These are phyloP conservation scores for Penicillium pancosmium DNA, from an alignment of 495 filamentous ascomycete genomes.

Conservation along the genomic window DNA sequence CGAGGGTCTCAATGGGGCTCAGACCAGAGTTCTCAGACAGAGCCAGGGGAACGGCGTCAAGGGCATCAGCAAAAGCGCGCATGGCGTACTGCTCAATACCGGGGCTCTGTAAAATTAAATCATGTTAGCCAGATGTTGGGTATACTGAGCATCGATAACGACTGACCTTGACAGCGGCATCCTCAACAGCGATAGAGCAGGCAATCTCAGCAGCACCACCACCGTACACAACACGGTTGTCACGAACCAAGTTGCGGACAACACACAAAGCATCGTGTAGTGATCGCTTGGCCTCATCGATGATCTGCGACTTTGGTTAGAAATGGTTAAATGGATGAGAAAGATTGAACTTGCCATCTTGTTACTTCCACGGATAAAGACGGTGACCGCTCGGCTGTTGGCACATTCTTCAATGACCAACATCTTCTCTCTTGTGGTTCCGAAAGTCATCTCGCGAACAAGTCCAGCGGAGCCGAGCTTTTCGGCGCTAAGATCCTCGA, in stretches of 20 bases:
- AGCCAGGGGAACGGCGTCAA: conserved; percentile 94
- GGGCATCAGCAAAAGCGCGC: conserved; percentile 93
- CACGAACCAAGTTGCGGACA: conserved; percentile 91
- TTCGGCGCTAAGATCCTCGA: conserved; percentile 87
- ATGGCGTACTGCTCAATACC: conserved; percentile 98
- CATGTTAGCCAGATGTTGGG: conserved; percentile 11
- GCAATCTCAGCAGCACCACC: conserved; percentile 98
- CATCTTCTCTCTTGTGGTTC: conserved; percentile 99
- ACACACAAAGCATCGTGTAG: conserved; percentile 98
- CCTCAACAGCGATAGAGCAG: conserved; percentile 93
- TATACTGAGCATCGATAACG: not conserved
- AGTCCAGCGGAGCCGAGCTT: conserved; percentile 91
- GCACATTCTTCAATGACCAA: conserved; percentile 98
- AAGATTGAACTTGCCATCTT: conserved; percentile 76
- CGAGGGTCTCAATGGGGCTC: conserved; percentile 92
- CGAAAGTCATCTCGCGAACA: conserved; percentile 93
- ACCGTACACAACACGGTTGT: conserved; percentile 98
- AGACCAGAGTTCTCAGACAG: conserved; percentile 96
- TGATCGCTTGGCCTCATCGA: conserved; percentile 97
- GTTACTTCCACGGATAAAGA: conserved; percentile 96
- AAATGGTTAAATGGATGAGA: not conserved
- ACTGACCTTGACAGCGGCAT: conserved; percentile 82
- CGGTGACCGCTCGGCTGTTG: conserved; percentile 93
- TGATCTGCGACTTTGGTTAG: conserved; percentile 63
- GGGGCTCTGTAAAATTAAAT: conserved; percentile 60